Percentiles rank a stretch among this genome's conserved stretches.
phyloP scores from a whole-genome alignment of 2,329 filamentous ascomycete species.

The Trichothecium sympodiale region DNA sequence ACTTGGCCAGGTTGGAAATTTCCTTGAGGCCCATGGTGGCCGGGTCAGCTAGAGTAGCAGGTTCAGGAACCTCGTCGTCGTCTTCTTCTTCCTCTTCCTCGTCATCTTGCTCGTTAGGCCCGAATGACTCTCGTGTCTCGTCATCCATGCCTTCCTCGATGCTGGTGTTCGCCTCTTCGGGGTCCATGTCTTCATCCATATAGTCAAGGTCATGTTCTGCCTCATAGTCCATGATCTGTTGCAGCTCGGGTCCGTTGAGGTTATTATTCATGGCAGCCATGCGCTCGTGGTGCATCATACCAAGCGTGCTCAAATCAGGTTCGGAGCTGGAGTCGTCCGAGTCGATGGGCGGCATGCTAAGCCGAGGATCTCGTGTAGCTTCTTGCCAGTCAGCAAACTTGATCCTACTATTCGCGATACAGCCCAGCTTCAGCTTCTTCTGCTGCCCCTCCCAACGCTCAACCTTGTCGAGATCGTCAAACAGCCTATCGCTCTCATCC shows the following conservation, averaged over 20 bases:
- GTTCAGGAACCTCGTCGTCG: slow-evolving; percentile 26
- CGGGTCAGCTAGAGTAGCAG: slow-evolving; percentile 36
- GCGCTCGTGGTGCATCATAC: slow-evolving; percentile 12
- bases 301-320: slow-evolving; percentile 24
- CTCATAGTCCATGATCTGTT: slow-evolving; percentile 14
- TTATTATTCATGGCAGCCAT: not conserved
- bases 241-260: not conserved
- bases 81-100: slow-evolving; percentile 25
- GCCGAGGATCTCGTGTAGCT: slow-evolving; percentile 15
- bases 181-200: slow-evolving; percentile 20
- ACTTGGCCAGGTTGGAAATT: slow-evolving; percentile 73
- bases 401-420: too few species aligned
- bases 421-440: too few species aligned
- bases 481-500: too few species aligned
- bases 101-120: slow-evolving; percentile 19
- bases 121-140: slow-evolving; percentile 16
- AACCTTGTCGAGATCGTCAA: too few species aligned
- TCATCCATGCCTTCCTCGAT: slow-evolving; percentile 14
- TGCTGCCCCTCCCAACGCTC: too few species aligned
- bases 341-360: slow-evolving; percentile 23
- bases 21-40: slow-evolving; percentile 57
- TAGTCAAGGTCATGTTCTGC: slow-evolving; percentile 11
- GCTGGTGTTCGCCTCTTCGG: slow-evolving; percentile 15
- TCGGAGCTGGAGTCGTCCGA: slow-evolving; percentile 25
- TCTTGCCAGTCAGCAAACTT: not conserved